Evolutionary conservation across 345 rosid genomes (phyloP).

Genomic region (Eutrema heterophyllum): DNA sequence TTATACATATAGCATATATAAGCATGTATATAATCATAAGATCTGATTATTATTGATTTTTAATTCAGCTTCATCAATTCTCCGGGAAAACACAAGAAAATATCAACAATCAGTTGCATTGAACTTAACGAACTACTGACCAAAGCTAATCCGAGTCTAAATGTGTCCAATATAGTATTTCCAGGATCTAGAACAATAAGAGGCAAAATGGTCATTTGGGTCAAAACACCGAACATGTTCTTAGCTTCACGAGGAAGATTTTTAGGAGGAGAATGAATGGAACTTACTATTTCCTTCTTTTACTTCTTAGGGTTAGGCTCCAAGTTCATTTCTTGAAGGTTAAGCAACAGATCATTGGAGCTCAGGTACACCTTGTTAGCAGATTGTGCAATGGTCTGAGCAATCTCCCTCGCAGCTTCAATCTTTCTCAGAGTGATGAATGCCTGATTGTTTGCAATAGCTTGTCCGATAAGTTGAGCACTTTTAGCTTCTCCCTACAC

Average conservation of each 20-base stretch:
- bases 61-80: background rate
- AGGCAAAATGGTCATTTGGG: background rate
- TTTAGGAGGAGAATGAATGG: background rate
- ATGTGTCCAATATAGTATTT: background rate
- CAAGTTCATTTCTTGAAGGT: conserved; percentile 67
- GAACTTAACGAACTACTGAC: conserved; percentile 1
- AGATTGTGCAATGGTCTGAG: conserved; percentile 64
- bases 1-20: too few relatives aligned
- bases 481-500: conserved; percentile 88
- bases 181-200: background rate
- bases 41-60: background rate
- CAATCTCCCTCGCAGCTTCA: conserved; percentile 93
- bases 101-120: conserved; percentile 13
- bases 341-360: conserved; percentile 72
- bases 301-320: conserved; percentile 44
- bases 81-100: background rate
- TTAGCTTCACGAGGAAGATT: background rate
- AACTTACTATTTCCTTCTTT: conserved; percentile 8
- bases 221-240: background rate
- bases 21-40: background rate
- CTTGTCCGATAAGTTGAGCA: conserved; percentile 92
- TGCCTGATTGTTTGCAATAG: conserved; percentile 88
- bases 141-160: background rate
- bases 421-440: conserved; percentile 89
- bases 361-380: conserved; percentile 72